Evolutionary conservation across 2,329 filamentous ascomycete species (phyloP), one percentile per base, ranked within the genome.

Genomic region (Paracorniculantispora psalliotae): DNA sequence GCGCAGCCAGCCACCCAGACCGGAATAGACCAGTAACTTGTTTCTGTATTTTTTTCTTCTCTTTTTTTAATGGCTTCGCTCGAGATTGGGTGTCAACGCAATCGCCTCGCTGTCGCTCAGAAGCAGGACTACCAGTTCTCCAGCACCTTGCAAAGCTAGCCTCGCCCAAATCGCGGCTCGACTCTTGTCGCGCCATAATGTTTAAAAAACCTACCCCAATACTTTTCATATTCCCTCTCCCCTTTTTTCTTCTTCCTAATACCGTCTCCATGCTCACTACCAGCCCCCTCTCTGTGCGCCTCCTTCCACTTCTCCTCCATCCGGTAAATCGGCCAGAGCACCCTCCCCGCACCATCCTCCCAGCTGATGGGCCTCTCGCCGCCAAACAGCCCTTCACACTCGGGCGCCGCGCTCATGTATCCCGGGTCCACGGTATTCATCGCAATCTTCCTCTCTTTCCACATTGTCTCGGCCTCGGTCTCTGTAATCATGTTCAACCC

Each of bases 401-500:
- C 70, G 0, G 69, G 69, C 10, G 70, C 70, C 4, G 72, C 68
- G 52, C 70, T 73, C 71, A 75, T 70, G 57, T 72, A 75, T 0
- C 71, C 73, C 2, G 72, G 71, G 54, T 74, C 73, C 8, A 74
- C 71, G 0, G 69, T 70, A 59, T 75, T 75, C 65, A 75, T 73
- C 3, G 69, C 71, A 21, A 74, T 67, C 13, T 63, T 44, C 10
- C 65, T 61, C 1, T 56, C 62, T 21, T 62, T 53, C 73, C 73
- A 75, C 2, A 68, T 65, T 6, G 51, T 41, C 0, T 59, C 61
- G 5, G 71, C 69, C 52, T 75, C 72, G 0, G 72, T 74, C 61
- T 75, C 70, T 0, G 73, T 75, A 47, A 75, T 71, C 72, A 75
- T 75, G 63, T 74, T 74, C 15, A 76, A 67, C 1, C 69, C 72